Percentiles rank a stretch among this genome's conserved stretches.
Evolutionary conservation across 441 rosid genomes (phyloP).

Genomic region (Croton setiger): DNA sequence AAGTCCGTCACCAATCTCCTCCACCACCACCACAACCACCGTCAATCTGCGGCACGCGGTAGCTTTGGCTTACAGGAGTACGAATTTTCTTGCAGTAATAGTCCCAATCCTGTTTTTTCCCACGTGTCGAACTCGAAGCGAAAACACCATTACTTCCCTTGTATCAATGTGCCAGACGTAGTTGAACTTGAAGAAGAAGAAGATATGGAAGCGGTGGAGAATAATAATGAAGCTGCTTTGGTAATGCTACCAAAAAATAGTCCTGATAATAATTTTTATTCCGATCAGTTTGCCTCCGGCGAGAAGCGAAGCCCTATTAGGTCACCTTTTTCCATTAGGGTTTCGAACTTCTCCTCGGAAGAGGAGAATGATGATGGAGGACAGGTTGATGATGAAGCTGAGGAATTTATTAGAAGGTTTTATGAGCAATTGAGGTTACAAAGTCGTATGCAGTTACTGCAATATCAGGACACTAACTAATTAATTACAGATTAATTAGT

Average conservation of each 20-base stretch:
- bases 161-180: constrained; percentile 44
- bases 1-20: constrained; percentile 41
- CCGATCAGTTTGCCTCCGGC: constrained; percentile 17
- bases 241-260: constrained; percentile 42
- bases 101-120: constrained; percentile 59
- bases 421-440: constrained; percentile 49
- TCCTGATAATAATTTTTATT: constrained; percentile 31
- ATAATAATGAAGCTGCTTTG: constrained; percentile 14
- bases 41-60: constrained; percentile 29
- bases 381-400: constrained; percentile 48
- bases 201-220: constrained; percentile 17
- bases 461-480: constrained; percentile 25
- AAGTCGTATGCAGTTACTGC: constrained; percentile 45
- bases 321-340: constrained; percentile 42
- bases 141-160: constrained; percentile 45
- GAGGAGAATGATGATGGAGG: constrained; percentile 29
- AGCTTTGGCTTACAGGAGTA: constrained; percentile 50
- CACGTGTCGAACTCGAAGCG: constrained; percentile 34
- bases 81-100: constrained; percentile 63
- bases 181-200: constrained; percentile 22
- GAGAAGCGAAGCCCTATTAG: constrained; percentile 33
- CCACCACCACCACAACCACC: constrained; percentile 31
- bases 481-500: no score
- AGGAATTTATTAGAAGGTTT: constrained; percentile 55
- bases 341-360: constrained; percentile 46